Base-by-base conservation (phyloP, 2,329 filamentous ascomycete genomes). In the Clarireedia hainanense region DNA sequence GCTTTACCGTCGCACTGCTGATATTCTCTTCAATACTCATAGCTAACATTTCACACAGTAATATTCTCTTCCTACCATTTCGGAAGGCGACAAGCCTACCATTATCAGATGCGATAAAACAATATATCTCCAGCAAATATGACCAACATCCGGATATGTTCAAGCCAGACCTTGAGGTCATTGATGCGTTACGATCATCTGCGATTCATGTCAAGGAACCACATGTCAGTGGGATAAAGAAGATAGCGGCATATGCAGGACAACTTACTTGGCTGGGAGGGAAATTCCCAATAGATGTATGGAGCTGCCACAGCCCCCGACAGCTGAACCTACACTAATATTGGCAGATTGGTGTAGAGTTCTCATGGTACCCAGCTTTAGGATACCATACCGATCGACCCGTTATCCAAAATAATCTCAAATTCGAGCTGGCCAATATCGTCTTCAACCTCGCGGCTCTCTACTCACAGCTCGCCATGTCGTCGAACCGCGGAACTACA, bases 121-220 rank as follows among this genome's bases (percentile, higher is more conserved):
- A 94, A 70, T 97, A 99, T 75, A 97, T 99, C 68, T 95, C 91
- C 59, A 86, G 84, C 72, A 96, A 97, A 79, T 97, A 97, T 85
- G 92, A 97, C 72, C 94, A 99, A 71, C 92, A 96, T 69, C 92
- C 94, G 36, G 91, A 96, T 72, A 95, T 96, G 86, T 99, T 99
- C 73, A 83, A 84, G 60, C 81, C 89, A 61, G 94, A 99, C 74
- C 83, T 96, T 57, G 84, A 91, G 68, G 81, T 87, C 62, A 91
- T 99, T 66, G 91, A 97, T 69, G 77, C 82, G 49, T 75, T 97
- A 57, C 85, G 94, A 5, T 81, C 81, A 60, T 89, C 95, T 69
- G 94, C 94, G n/a, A 79, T 96, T 55, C 89, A 91, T 70, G 87
- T 94, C 2, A 83, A 87, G 58, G 94, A 99, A 69, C 84, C 94